Evolutionary conservation across 1,284 basidiomycete species (phyloP).

Genomic region (Limonomyces culmigenus): DNA sequence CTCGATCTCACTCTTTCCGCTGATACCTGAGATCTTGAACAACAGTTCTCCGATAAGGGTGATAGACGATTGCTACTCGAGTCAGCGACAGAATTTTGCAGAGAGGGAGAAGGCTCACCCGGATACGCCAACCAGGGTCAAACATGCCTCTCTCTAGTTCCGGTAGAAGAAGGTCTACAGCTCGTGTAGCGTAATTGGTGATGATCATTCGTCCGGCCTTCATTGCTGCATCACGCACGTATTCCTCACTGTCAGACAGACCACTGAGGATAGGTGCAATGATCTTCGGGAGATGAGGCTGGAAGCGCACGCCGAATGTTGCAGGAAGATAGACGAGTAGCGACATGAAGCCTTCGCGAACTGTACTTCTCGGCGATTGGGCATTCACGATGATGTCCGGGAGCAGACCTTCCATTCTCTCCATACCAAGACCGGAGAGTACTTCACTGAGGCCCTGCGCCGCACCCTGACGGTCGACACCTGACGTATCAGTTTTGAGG

Average conservation of each 20-base stretch:
- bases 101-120: constrained; percentile 35
- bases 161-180: constrained; percentile 87
- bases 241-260: constrained; percentile 88
- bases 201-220: constrained; percentile 98
- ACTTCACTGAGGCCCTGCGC: constrained; percentile 97
- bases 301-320: constrained; percentile 92
- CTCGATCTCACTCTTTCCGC: constrained; percentile 76
- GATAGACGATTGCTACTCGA: constrained; percentile 90
- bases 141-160: constrained; percentile 94
- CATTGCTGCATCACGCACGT: constrained; percentile 93
- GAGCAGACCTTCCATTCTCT: constrained; percentile 85
- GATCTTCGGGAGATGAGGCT: constrained; percentile 90
- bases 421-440: constrained; percentile 91
- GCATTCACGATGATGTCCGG: constrained; percentile 92
- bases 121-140: constrained; percentile 87
- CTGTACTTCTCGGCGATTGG: constrained; percentile 77
- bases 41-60: constrained; percentile 91
- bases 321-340: constrained; percentile 91
- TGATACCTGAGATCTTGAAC: constrained; percentile 97
- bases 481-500: constrained; percentile 86
- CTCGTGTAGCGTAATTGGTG: constrained; percentile 83
- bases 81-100: constrained; percentile 5
- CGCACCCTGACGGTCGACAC: constrained; percentile 94
- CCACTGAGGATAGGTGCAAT: constrained; percentile 88
- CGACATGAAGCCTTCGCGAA: constrained; percentile 98